Conservation (phyloP, 164 flowering plant genomes). For the Hamamelis virginiana region DNA sequence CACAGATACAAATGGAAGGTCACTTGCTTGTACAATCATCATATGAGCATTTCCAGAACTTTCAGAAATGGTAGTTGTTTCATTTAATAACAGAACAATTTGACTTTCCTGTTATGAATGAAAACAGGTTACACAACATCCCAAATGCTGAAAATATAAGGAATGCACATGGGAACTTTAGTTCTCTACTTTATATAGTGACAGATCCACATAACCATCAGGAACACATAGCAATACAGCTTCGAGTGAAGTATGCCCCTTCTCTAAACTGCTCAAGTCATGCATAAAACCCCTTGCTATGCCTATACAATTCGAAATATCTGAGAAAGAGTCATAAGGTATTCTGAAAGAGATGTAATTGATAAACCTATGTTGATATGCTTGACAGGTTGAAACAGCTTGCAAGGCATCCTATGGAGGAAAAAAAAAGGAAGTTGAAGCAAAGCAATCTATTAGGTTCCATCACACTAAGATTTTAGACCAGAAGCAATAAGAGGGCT, state of each 20-base stretch:
- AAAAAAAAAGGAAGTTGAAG: background rate
- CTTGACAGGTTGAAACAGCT: constrained; percentile 25
- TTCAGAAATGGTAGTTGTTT: constrained; percentile 48
- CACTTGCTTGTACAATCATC: constrained; percentile 62
- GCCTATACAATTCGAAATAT: constrained; percentile 60
- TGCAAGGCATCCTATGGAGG: constrained; percentile 40
- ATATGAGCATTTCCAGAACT: constrained; percentile 61
- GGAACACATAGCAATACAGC: constrained; percentile 65
- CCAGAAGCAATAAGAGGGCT: no score
- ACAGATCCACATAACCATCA: constrained; percentile 74
- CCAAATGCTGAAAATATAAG: background rate
- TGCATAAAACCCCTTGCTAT: constrained; percentile 58
- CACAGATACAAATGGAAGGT: constrained; percentile 72
- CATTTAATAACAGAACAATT: constrained; percentile 72
- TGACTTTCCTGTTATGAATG: constrained; percentile 66
- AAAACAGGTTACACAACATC: background rate
- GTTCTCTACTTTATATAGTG: constrained; percentile 76
- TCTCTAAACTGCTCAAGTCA: constrained; percentile 26
- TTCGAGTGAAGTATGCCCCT: constrained; percentile 45
- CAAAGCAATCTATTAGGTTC: no score
- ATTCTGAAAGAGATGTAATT: constrained; percentile 73
- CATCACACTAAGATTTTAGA: no score
- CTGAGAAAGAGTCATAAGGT: constrained; percentile 61
- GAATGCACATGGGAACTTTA: background rate
- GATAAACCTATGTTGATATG: constrained; percentile 26